Percentiles rank a stretch among this genome's conserved stretches.
These are phyloP conservation scores for Penicillium fimorum DNA, from an alignment of 495 filamentous ascomycete species.

Conservation along the genomic window DNA sequence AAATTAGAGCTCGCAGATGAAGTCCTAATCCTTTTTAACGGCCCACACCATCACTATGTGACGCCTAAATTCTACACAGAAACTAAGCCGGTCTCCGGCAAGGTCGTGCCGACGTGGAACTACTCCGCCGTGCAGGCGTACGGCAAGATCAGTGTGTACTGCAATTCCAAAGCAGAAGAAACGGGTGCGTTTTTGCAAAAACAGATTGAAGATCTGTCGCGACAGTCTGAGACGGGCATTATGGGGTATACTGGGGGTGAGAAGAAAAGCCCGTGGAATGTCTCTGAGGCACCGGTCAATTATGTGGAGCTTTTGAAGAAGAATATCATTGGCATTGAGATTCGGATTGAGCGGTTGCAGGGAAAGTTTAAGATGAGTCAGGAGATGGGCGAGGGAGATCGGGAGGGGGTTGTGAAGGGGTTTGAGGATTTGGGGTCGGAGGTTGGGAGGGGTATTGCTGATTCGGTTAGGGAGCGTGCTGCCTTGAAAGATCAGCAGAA, in stretches of 20 bases:
- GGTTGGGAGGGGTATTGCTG: constrained; percentile 35
- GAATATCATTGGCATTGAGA: constrained; percentile 52
- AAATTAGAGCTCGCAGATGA: constrained; percentile 17
- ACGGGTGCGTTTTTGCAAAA: constrained; percentile 37
- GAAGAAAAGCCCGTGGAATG: constrained; percentile 42
- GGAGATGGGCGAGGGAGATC: constrained; percentile 47
- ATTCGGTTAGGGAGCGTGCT: constrained; percentile 40
- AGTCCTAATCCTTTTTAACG: constrained; percentile 51
- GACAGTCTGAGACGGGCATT: constrained; percentile 41
- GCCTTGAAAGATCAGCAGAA: constrained; percentile 19
- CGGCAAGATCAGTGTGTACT: constrained; percentile 45
- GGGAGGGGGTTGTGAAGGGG: constrained; percentile 47
- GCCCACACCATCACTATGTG: constrained; percentile 49
- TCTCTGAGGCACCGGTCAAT: constrained; percentile 45
- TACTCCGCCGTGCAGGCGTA: constrained; percentile 54
- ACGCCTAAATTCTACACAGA: constrained; percentile 57
- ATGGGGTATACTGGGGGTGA: constrained; percentile 44
- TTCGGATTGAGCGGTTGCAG: constrained; percentile 43
- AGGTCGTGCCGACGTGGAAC: constrained; percentile 60
- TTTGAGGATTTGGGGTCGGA: constrained; percentile 45
- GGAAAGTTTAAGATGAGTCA: constrained; percentile 62
- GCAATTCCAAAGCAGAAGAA: constrained; percentile 34
- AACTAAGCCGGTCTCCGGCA: constrained; percentile 54
- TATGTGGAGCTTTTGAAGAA: constrained; percentile 52
- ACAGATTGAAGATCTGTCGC: constrained; percentile 44